Base-by-base conservation (phyloP, 1,284 basidiomycete genomes). In the Abortiporus biennis region DNA sequence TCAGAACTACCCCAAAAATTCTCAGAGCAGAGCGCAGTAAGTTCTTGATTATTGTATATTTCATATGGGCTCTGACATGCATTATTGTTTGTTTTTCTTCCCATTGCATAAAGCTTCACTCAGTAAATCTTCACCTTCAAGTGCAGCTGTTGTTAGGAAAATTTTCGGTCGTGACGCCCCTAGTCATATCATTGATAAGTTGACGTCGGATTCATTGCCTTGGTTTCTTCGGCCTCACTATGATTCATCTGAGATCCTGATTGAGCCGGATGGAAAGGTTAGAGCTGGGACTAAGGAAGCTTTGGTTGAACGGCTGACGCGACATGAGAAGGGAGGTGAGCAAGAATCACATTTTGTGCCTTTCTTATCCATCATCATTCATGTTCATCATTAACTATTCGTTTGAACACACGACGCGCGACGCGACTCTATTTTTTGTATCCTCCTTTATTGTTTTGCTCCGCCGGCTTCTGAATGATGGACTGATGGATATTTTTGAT, bases 151-250 rank as follows among this genome's bases (percentile, higher is more conserved):
- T n/a, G n/a, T 90, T 29, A 72, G 76, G 51, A 80, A 84, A 58
- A 62, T 94, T 41, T 72, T 96, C 4, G 92, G 92, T 2, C 76
- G 80, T 19, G 89, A 91, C 36, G 68, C 69, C 22, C 70, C 74
- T 2, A 64, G 66, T 35, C 64, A 72, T 51, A 62, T 71, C 53
- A 55, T 72, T 42, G 67, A 73, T 54, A 70, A 73, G 55, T 57
- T 73, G 36, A 70, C 73, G 46, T 67, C 72, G 12, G 70, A 78
- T 47, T 58, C 65, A 49, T 85, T 77, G 55, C 88, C 92, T 2
- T 92, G 89, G 90, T 94, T 87, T 65, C 71, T 98, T 42, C 80
- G 79, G 17, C 77, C 85, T 2, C 85, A 86, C 52, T 92, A 90
- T 59, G 77, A 74, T 42, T 76, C 83, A 34, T 74, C 75, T 12